Evolutionary conservation across 2,329 filamentous ascomycete genomes (phyloP).

Genomic region (Colletotrichum falcatum): DNA sequence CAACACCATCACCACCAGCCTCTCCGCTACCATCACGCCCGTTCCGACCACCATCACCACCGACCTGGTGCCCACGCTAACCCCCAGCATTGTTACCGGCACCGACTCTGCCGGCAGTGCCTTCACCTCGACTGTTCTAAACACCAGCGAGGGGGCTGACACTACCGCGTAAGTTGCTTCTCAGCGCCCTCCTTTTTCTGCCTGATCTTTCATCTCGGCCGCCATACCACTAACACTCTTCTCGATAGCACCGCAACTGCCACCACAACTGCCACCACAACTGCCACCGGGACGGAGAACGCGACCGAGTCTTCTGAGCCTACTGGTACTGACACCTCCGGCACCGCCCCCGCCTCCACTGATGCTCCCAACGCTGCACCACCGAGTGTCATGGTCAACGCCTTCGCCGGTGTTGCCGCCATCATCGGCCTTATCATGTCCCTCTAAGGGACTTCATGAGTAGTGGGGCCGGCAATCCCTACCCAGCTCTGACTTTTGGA

Average conservation of each 20-base stretch:
- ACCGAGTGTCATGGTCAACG: conserved; percentile 22
- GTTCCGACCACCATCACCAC: conserved; percentile 30
- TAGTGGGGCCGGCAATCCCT: too few relatives aligned
- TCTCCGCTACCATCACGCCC: conserved; percentile 41
- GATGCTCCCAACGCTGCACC: conserved; percentile 30
- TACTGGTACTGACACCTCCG: conserved; percentile 15
- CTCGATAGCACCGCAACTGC: conserved; percentile 14
- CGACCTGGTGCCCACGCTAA: conserved; percentile 18
- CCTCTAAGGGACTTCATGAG: background rate
- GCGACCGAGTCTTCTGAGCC: conserved; percentile 20
- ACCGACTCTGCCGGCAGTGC: conserved; percentile 33
- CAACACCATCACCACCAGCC: conserved; percentile 44
- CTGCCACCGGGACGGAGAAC: conserved; percentile 13
- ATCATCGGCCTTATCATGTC: conserved; percentile 29
- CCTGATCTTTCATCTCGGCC: background rate
- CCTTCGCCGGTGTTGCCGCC: conserved; percentile 7
- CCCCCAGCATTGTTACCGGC: conserved; percentile 27
- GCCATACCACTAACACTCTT: background rate
- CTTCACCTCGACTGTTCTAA: conserved; percentile 31
- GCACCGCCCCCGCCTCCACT: conserved; percentile 17
- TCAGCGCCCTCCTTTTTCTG: background rate
- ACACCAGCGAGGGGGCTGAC: conserved; percentile 11
- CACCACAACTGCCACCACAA: background rate
- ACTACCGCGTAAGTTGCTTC: conserved; percentile 31
- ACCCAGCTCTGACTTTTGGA: background rate